These are phyloP conservation scores for Nakaseomyces nivariensis DNA, from an alignment of 1,139 yeast genomes.

Conservation along the genomic window DNA sequence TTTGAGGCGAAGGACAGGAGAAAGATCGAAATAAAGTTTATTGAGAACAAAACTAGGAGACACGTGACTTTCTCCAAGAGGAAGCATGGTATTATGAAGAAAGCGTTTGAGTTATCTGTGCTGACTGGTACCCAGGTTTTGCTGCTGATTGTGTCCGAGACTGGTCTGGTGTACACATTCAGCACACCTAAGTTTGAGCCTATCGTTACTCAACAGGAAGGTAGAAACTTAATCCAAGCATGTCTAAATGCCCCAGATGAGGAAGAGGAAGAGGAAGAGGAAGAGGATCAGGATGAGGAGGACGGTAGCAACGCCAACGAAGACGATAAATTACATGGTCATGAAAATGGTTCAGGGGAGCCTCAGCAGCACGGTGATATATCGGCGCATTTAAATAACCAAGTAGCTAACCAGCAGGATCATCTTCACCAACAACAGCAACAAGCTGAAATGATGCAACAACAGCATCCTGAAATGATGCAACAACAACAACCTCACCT, in stretches of 20 bases:
- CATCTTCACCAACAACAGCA: not conserved
- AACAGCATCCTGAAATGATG: too few relatives aligned
- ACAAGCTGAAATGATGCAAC: too few relatives aligned
- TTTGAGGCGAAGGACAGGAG: conserved; percentile 52
- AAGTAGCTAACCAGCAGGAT: not conserved
- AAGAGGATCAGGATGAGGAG: conserved; percentile 36
- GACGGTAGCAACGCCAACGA: not conserved
- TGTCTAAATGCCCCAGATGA: conserved; percentile 87
- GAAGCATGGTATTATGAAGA: conserved; percentile 98
- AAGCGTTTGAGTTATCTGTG: conserved; percentile 91
- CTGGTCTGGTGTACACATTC: conserved; percentile 96
- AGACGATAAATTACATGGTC: not conserved
- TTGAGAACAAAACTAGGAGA: conserved; percentile 93
- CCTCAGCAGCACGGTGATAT: not conserved
- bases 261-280: conserved; percentile 44
- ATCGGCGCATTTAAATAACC: not conserved
- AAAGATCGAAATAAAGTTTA: conserved; percentile 92
- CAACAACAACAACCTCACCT: not conserved
- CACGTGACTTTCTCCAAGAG: conserved; percentile 96
- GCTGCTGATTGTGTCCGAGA: conserved; percentile 87
- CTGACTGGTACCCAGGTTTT: conserved; percentile 95
- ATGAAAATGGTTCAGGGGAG: not conserved
- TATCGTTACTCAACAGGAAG: conserved; percentile 94
- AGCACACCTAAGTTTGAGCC: conserved; percentile 98
- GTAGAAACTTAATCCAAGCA: conserved; percentile 92